Percentiles rank a stretch among this genome's conserved stretches.
These are phyloP conservation scores for Sarocladium strictum DNA, from an alignment of 2,329 filamentous ascomycete species.

Conservation along the genomic window DNA sequence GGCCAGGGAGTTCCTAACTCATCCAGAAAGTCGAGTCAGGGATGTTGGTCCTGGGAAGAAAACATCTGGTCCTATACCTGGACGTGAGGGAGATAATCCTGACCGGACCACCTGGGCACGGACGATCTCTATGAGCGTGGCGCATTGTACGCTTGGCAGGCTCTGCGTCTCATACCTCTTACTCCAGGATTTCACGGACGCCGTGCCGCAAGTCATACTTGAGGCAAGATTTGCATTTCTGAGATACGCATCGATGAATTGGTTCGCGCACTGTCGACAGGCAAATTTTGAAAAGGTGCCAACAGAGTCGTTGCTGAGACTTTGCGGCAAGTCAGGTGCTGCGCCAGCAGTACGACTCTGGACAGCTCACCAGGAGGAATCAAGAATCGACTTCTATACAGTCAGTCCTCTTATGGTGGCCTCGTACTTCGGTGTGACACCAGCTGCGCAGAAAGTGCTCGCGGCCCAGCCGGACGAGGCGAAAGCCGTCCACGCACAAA, in stretches of 20 bases:
- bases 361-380: not conserved
- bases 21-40: too few species aligned
- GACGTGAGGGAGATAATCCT: not conserved
- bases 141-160: not conserved
- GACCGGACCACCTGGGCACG: not conserved
- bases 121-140: not conserved
- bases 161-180: conserved; percentile 3
- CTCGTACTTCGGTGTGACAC: conserved; percentile 6
- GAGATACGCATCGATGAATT: not conserved
- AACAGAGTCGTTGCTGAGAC: not conserved
- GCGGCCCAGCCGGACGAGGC: not conserved
- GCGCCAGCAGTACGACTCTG: not conserved
- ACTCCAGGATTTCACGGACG: not conserved
- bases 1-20: conserved; percentile 25
- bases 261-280: not conserved
- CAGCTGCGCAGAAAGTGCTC: not conserved
- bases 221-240: not conserved
- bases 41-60: too few species aligned
- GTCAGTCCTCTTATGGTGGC: conserved; percentile 8
- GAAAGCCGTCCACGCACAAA: not conserved
- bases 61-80: too few species aligned
- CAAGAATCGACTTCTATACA: not conserved
- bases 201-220: not conserved
- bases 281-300: not conserved
- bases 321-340: not conserved